A percentile compares a stretch with the other conserved stretches of the same genome.
phyloP scores from a whole-genome alignment of 768 basidiomycete species.

The Calocera viscosa region DNA sequence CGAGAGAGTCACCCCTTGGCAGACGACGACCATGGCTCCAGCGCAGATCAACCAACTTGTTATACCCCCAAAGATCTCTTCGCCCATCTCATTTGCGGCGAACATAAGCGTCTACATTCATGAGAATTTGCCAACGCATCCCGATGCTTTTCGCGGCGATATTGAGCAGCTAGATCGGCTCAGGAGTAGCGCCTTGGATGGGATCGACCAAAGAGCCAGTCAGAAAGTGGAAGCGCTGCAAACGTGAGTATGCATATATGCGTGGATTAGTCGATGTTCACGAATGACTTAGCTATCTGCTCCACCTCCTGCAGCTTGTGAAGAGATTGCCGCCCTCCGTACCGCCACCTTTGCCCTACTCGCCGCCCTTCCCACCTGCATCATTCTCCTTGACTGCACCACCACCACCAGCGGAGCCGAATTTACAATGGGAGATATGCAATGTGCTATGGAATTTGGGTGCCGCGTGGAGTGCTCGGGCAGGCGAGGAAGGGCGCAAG shows the following conservation, averaged over 20 bases:
- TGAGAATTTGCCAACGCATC: conserved; percentile 52
- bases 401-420: not conserved
- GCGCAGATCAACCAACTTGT: conserved; percentile 44
- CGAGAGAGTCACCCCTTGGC: not conserved
- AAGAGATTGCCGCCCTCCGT: conserved; percentile 58
- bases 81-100: conserved; percentile 40
- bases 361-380: not conserved
- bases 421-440: not conserved
- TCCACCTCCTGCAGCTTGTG: not conserved
- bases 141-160: conserved; percentile 73
- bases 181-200: conserved; percentile 44
- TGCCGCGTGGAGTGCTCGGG: conserved; percentile 20
- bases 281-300: conserved; percentile 4
- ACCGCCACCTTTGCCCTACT: conserved; percentile 65
- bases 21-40: not conserved
- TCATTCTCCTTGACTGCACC: not conserved
- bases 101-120: conserved; percentile 54
- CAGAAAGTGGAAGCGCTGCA: conserved; percentile 25
- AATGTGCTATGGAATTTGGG: conserved; percentile 8
- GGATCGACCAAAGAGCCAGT: conserved; percentile 43
- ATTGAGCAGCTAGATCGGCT: conserved; percentile 57
- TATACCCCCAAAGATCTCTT: conserved; percentile 64
- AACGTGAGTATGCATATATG: conserved; percentile 36
- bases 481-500: conserved; percentile 37
- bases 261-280: conserved; percentile 38